Evolutionary conservation across 2,329 filamentous ascomycete species (phyloP), one percentile per base, ranked within the genome.

Genomic region (Aureobasidium uvarum): DNA sequence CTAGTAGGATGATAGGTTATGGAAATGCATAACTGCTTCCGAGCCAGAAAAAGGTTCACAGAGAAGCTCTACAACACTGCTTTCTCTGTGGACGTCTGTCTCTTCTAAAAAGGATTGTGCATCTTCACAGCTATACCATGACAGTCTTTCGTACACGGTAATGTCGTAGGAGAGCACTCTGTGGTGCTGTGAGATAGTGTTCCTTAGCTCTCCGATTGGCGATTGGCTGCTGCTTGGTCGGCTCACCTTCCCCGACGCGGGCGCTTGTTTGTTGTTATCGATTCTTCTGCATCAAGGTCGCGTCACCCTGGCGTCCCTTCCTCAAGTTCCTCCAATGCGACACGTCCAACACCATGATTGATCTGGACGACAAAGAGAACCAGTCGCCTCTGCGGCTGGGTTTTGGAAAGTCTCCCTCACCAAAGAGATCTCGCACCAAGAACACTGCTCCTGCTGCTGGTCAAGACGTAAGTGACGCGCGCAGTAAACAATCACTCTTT

Each of bases 371-470:
- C 64, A 76, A 76, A 66, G 74, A 76, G 66, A 77, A 77, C 66
- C 64, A 74, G 64, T 73, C 72, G 68, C 74, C 75, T 6, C 52
- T 67, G 63, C 71, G 72, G 41, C 70, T 73, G 20, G 69, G 71
- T 52, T 50, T 46, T 20, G 33, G 23, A 6, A 63, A 63, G 36
- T 68, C 68, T 14, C 67, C 67, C 84, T 84, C 71, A 11, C 77
- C 78, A 45, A 83, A 83, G 79, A 94, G 92, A 79, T 90, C 89
- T 66, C 88, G 95, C 70, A 97, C 94, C 79, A 98, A 97, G 81
- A 98, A 94, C 78, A 88, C 99, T 70, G 95, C 95, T 10, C 33
- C 33, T 2, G 94, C 95, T 18, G 95, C 94, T 59, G 92, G 93
- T 31, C 79, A 96, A 52, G 92, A 96, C 81, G 88, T 89, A 41